Conservation (phyloP, 495 filamentous ascomycete genomes). For the Lichina pygmaea region DNA sequence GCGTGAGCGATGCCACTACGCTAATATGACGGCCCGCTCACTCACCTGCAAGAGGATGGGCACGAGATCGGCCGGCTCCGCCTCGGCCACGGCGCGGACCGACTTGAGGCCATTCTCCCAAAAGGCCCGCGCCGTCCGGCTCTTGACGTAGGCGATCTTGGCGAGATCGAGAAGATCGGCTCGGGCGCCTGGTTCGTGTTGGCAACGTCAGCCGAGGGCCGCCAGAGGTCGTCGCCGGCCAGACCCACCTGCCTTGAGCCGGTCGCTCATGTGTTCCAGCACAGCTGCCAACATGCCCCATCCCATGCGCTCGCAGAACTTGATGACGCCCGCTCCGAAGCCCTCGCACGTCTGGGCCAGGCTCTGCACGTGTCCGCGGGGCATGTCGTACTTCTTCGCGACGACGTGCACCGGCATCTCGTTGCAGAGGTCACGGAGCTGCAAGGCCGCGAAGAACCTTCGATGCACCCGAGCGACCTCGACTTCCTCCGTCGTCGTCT, state of each 20-base stretch:
- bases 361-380: constrained; percentile 43
- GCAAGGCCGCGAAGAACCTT: constrained; percentile 57
- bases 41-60: constrained; percentile 41
- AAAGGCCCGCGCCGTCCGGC: constrained; percentile 46
- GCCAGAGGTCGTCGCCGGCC: not conserved
- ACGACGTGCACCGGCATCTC: constrained; percentile 46
- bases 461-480: constrained; percentile 36
- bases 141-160: constrained; percentile 54
- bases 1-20: not conserved
- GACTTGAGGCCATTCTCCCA: constrained; percentile 54
- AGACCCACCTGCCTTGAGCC: constrained; percentile 29
- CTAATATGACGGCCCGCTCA: too few relatives aligned
- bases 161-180: constrained; percentile 48
- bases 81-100: constrained; percentile 37
- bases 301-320: constrained; percentile 48
- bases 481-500: constrained; percentile 30
- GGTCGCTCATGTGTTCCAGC: constrained; percentile 50
- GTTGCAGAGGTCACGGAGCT: constrained; percentile 60
- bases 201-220: not conserved
- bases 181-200: constrained; percentile 19
- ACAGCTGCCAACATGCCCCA: constrained; percentile 52
- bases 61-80: constrained; percentile 36
- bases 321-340: constrained; percentile 51
- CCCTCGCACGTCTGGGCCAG: constrained; percentile 52
- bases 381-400: constrained; percentile 38